Percentiles rank a stretch among this genome's conserved stretches.
phyloP scores from a whole-genome alignment of 2,329 filamentous ascomycete species.

The Fusarium oligoseptatum region DNA sequence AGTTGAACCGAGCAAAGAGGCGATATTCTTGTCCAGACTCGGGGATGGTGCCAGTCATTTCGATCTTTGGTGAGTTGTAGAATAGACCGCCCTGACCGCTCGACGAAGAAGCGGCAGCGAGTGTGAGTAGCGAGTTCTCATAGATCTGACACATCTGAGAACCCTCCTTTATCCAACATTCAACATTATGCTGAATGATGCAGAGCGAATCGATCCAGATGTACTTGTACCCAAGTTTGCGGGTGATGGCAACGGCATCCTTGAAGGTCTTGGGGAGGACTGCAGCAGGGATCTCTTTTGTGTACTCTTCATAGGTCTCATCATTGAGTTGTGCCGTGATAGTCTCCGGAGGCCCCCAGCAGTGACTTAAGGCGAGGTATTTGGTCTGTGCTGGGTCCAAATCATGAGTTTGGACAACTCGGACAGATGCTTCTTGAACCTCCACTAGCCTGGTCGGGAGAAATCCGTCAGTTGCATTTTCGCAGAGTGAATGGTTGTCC shows the following conservation, averaged over 20 bases:
- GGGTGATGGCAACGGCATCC: neutral
- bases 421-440: neutral
- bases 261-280: conserved; percentile 1
- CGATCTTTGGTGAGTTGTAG: neutral
- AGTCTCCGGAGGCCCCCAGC: conserved; percentile 3
- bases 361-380: conserved; percentile 4
- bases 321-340: conserved; percentile 4
- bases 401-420: neutral
- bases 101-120: neutral
- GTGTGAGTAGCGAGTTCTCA: neutral
- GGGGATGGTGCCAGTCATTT: neutral
- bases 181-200: conserved; percentile 1
- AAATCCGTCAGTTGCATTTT: neutral
- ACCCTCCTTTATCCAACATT: neutral
- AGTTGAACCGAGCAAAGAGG: conserved; percentile 1
- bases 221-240: neutral
- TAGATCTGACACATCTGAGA: neutral
- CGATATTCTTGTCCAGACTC: neutral
- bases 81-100: neutral
- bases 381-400: neutral
- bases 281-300: neutral
- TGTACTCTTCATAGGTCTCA: conserved; percentile 2
- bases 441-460: conserved; percentile 4
- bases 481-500: neutral
- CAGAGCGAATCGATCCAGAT: conserved; percentile 3